These are phyloP conservation scores for Ceratocystis albifundus DNA, from an alignment of 2,329 filamentous ascomycete species.

Conservation along the genomic window DNA sequence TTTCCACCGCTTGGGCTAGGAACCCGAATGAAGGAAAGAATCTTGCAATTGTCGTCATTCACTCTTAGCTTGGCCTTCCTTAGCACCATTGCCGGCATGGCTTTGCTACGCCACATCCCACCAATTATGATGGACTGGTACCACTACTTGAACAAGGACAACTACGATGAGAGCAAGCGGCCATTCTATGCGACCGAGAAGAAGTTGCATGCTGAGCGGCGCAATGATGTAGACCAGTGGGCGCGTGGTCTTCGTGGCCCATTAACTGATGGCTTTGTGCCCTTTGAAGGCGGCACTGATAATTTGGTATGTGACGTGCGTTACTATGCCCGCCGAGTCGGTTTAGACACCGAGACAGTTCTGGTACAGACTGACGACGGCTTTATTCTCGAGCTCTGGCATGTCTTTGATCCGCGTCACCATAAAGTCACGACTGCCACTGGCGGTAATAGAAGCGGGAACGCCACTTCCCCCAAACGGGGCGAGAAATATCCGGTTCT, in stretches of 20 bases:
- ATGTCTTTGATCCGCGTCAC: constrained; percentile 65
- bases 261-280: constrained; percentile 44
- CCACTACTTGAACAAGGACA: constrained; percentile 43
- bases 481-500: constrained; percentile 62
- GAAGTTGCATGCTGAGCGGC: constrained; percentile 44
- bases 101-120: constrained; percentile 56
- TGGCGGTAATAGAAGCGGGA: neutral
- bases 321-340: constrained; percentile 80
- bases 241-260: neutral
- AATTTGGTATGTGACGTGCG: constrained; percentile 64
- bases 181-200: constrained; percentile 66
- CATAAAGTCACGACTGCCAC: constrained; percentile 40
- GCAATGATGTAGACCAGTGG: constrained; percentile 53
- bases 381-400: constrained; percentile 80
- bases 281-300: constrained; percentile 71
- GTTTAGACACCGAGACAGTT: constrained; percentile 72
- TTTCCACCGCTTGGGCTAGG: neutral
- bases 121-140: constrained; percentile 39
- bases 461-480: neutral
- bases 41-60: constrained; percentile 57
- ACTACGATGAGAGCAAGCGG: constrained; percentile 47
- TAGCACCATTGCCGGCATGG: constrained; percentile 60
- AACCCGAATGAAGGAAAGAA: constrained; percentile 48
- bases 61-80: constrained; percentile 70
- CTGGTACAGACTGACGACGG: constrained; percentile 88